Conservation (phyloP, 2,329 filamentous ascomycete species). For the Allantophomopsis cytisporea region DNA sequence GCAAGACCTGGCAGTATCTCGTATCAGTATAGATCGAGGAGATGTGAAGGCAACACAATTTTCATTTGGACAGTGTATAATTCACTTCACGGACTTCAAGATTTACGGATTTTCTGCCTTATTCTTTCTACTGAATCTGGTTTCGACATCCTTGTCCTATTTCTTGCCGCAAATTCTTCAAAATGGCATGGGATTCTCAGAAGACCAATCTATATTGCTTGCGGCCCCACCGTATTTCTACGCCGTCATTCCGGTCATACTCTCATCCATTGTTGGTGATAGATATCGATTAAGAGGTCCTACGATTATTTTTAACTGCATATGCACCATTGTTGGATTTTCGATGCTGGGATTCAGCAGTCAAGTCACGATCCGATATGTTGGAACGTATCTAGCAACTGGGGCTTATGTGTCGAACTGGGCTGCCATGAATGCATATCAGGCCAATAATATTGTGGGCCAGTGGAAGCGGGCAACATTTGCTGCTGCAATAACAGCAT, state of each 20-base stretch:
- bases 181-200: constrained; percentile 38
- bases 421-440: constrained; percentile 66
- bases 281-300: constrained; percentile 27
- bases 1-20: constrained; percentile 31
- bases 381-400: constrained; percentile 30
- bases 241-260: constrained; percentile 30
- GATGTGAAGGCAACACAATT: constrained; percentile 36
- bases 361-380: constrained; percentile 15
- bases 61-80: constrained; percentile 41
- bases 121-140: constrained; percentile 56
- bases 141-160: constrained; percentile 65
- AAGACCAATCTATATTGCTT: constrained; percentile 37
- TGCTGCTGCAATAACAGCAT: constrained; percentile 62
- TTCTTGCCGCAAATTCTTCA: constrained; percentile 67
- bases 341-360: constrained; percentile 15
- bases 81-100: constrained; percentile 36
- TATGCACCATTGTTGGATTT: constrained; percentile 15
- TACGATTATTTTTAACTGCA: constrained; percentile 16
- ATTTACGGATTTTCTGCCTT: constrained; percentile 49
- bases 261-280: constrained; percentile 43
- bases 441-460: constrained; percentile 77
- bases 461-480: constrained; percentile 83
- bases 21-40: constrained; percentile 43
- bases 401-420: constrained; percentile 69
- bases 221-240: constrained; percentile 37